These are phyloP conservation scores for Vaccinium corymbosum DNA, from an alignment of 148 eudicot species.

Conservation along the genomic window DNA sequence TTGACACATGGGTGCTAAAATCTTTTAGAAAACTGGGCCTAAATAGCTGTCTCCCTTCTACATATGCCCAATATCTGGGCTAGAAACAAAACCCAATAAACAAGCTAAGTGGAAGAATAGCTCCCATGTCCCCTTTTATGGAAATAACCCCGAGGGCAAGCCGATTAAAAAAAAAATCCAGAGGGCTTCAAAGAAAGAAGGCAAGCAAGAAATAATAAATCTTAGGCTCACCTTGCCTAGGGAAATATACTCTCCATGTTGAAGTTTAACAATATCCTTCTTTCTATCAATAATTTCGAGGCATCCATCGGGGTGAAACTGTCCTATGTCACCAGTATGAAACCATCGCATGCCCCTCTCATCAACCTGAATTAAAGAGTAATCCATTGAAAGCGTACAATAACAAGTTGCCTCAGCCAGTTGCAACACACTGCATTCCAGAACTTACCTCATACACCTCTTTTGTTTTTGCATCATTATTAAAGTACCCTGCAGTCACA, in stretches of 20 bases:
- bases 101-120: neutral
- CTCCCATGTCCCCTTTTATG: neutral
- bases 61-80: no score
- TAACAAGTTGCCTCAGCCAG: neutral
- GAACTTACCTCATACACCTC: conserved; percentile 76
- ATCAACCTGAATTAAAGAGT: conserved; percentile 52
- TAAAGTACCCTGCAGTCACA: conserved; percentile 81
- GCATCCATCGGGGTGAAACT: conserved; percentile 93
- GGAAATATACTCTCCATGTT: conserved; percentile 95
- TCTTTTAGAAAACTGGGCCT: no score
- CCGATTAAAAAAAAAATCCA: no score
- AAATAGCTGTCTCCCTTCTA: no score
- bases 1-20: no score
- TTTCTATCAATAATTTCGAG: conserved; percentile 92
- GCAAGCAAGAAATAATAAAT: neutral
- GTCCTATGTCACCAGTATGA: conserved; percentile 93
- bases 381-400: neutral
- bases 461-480: conserved; percentile 69
- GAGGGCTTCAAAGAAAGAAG: neutral
- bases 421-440: neutral
- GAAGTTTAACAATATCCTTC: conserved; percentile 98
- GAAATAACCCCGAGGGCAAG: neutral
- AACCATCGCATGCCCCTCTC: conserved; percentile 88
- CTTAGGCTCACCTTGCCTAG: conserved; percentile 69
- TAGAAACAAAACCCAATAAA: no score